These are phyloP conservation scores for Dictyostelium brefeldianum DNA, from an alignment of 78 protist genomes.

Conservation along the genomic window DNA sequence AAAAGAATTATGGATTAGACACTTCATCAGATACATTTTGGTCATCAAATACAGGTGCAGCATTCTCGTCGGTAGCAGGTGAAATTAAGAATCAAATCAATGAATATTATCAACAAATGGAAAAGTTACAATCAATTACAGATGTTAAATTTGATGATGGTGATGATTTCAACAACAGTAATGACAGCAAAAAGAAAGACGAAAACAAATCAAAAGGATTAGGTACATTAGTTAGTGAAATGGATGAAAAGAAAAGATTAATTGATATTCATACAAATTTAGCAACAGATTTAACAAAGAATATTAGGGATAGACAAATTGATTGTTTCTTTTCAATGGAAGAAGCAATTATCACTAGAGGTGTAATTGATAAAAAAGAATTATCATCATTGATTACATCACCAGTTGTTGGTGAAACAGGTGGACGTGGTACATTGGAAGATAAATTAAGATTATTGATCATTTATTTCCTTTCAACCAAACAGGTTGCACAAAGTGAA, in stretches of 20 bases:
- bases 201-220: slow-evolving; percentile 28
- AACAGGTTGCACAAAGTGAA: slow-evolving; percentile 23
- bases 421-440: slow-evolving; percentile 80
- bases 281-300: slow-evolving; percentile 85
- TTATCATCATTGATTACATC: slow-evolving; percentile 70
- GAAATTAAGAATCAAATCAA: slow-evolving; percentile 54
- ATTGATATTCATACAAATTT: slow-evolving; percentile 88
- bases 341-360: slow-evolving; percentile 83
- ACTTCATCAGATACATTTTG: slow-evolving; percentile 87
- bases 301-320: slow-evolving; percentile 83
- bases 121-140: slow-evolving; percentile 29
- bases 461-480: slow-evolving; percentile 75
- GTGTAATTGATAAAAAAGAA: slow-evolving; percentile 65
- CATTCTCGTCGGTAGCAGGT: slow-evolving; percentile 90
- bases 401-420: slow-evolving; percentile 39
- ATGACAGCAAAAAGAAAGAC: slow-evolving; percentile 7
- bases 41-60: slow-evolving; percentile 69
- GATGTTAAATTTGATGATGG: slow-evolving; percentile 23
- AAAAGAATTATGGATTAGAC: slow-evolving; percentile 84
- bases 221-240: slow-evolving; percentile 59
- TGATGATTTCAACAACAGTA: neutral
- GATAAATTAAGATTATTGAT: slow-evolving; percentile 91
- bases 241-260: slow-evolving; percentile 84
- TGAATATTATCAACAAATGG: slow-evolving; percentile 67
- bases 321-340: slow-evolving; percentile 83